These are phyloP conservation scores for Fragaria ananassa DNA, from an alignment of 306 rosid species.

Conservation along the genomic window DNA sequence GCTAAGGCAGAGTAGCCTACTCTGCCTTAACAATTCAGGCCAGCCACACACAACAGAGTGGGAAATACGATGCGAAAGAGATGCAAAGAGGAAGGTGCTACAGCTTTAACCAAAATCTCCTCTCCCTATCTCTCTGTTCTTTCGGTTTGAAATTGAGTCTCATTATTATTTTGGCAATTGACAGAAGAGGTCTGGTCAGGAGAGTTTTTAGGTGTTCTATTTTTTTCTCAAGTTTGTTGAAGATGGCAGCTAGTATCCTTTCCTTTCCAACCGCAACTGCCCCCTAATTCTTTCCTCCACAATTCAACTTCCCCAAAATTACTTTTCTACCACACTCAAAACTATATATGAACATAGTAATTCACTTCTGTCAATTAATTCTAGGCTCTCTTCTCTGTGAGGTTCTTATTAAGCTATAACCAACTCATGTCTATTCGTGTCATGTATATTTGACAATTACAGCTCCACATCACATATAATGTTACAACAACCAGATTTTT, in stretches of 20 bases:
- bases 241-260: slow-evolving; percentile 2
- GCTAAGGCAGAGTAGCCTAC: slow-evolving; percentile 76
- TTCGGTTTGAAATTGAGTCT: slow-evolving; percentile 7
- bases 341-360: neutral
- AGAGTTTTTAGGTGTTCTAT: slow-evolving; percentile 50
- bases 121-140: slow-evolving; percentile 8
- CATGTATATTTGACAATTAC: neutral
- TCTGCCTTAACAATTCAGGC: slow-evolving; percentile 68
- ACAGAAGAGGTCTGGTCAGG: slow-evolving; percentile 38
- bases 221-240: slow-evolving; percentile 36
- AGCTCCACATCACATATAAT: neutral
- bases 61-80: slow-evolving; percentile 2
- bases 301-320: slow-evolving; percentile 1
- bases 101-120: slow-evolving; percentile 1
- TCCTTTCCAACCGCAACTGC: slow-evolving; percentile 32
- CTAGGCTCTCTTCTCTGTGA: neutral
- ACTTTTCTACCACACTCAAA: neutral
- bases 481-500: neutral
- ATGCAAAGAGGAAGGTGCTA: neutral
- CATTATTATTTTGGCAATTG: slow-evolving; percentile 20
- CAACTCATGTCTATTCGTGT: neutral
- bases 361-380: neutral
- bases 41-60: slow-evolving; percentile 13
- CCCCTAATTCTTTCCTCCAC: slow-evolving; percentile 11
- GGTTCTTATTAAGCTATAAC: slow-evolving; percentile 5